Evolutionary conservation across 2,329 filamentous ascomycete species (phyloP).

Genomic region (Aspergillus ochraceoroseus): DNA sequence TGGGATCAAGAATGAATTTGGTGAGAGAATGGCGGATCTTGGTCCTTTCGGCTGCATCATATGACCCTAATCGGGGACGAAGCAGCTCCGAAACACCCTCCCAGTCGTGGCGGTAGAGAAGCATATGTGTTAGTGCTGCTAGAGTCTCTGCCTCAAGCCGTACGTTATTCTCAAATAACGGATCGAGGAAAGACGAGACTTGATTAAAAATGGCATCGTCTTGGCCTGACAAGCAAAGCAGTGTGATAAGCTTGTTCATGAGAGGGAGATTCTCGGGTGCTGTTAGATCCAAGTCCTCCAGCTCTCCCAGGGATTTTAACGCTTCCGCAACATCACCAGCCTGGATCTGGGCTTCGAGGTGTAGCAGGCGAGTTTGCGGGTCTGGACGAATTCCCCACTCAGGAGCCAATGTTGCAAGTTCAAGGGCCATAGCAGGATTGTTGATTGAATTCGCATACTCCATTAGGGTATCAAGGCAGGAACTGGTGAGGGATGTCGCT

Average conservation of each 20-base stretch:
- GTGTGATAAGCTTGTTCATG: slow-evolving; percentile 67
- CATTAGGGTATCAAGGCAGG: slow-evolving; percentile 72
- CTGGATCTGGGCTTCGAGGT: slow-evolving; percentile 70
- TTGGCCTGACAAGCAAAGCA: slow-evolving; percentile 54
- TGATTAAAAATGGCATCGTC: slow-evolving; percentile 61
- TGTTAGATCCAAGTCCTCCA: slow-evolving; percentile 49
- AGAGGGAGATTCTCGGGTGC: slow-evolving; percentile 57
- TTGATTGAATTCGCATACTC: slow-evolving; percentile 64
- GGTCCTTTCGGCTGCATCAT: slow-evolving; percentile 55
- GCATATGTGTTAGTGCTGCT: slow-evolving; percentile 64
- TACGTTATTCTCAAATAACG: slow-evolving; percentile 65
- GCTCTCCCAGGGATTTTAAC: slow-evolving; percentile 51
- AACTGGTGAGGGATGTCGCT: slow-evolving; percentile 56
- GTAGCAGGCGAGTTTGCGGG: slow-evolving; percentile 64
- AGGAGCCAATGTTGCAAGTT: slow-evolving; percentile 63
- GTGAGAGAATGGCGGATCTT: slow-evolving; percentile 63
- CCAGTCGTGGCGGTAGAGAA: slow-evolving; percentile 70
- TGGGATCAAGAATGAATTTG: slow-evolving; percentile 60
- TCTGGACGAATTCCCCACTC: slow-evolving; percentile 64
- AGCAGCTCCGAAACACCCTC: slow-evolving; percentile 78
- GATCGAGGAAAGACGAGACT: slow-evolving; percentile 67
- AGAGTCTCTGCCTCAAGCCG: slow-evolving; percentile 70
- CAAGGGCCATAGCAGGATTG: slow-evolving; percentile 67
- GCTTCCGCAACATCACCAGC: slow-evolving; percentile 64
- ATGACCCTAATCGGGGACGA: slow-evolving; percentile 55